These are phyloP conservation scores for Avena eriantha DNA, from an alignment of 176 grass and related monocot species.

Conservation along the genomic window DNA sequence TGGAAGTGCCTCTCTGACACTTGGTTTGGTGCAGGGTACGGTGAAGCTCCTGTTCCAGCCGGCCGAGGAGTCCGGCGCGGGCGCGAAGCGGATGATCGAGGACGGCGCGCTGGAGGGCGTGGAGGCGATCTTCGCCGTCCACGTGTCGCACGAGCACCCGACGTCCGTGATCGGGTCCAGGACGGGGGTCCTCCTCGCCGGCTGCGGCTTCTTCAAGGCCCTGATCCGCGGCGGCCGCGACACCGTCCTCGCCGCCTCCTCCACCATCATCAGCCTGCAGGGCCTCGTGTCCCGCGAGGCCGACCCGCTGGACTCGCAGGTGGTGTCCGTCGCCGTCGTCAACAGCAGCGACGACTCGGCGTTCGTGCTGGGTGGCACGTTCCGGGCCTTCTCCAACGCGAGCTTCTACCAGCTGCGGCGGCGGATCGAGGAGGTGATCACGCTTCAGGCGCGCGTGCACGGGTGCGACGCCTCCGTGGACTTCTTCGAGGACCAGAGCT, in stretches of 20 bases:
- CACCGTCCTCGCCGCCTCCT: slow-evolving; percentile 69
- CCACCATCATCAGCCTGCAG: slow-evolving; percentile 78
- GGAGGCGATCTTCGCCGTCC: slow-evolving; percentile 94
- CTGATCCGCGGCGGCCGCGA: slow-evolving; percentile 46
- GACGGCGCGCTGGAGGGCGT: slow-evolving; percentile 87
- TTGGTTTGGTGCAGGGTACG: slow-evolving; percentile 60
- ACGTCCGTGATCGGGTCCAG: slow-evolving; percentile 81
- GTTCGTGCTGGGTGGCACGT: slow-evolving; percentile 74
- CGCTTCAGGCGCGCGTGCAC: slow-evolving; percentile 76
- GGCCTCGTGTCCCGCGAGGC: slow-evolving; percentile 88
- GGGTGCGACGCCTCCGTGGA: slow-evolving; percentile 65
- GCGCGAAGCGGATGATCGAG: slow-evolving; percentile 96
- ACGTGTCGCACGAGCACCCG: slow-evolving; percentile 74
- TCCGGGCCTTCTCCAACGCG: slow-evolving; percentile 88
- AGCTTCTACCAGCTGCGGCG: slow-evolving; percentile 88
- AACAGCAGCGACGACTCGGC: slow-evolving; percentile 20
- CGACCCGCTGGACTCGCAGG: slow-evolving; percentile 89
- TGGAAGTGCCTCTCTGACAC: too few species aligned
- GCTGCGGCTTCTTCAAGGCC: slow-evolving; percentile 95
- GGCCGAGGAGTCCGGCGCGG: slow-evolving; percentile 89
- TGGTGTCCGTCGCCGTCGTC: slow-evolving; percentile 77
- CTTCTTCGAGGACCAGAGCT: slow-evolving; percentile 97
- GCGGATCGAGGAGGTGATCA: slow-evolving; percentile 97
- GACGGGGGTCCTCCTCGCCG: slow-evolving; percentile 79
- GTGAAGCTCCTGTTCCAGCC: slow-evolving; percentile 95